Evolutionary conservation across 2,329 filamentous ascomycete species (phyloP).

Genomic region (Verticillium dahliae): DNA sequence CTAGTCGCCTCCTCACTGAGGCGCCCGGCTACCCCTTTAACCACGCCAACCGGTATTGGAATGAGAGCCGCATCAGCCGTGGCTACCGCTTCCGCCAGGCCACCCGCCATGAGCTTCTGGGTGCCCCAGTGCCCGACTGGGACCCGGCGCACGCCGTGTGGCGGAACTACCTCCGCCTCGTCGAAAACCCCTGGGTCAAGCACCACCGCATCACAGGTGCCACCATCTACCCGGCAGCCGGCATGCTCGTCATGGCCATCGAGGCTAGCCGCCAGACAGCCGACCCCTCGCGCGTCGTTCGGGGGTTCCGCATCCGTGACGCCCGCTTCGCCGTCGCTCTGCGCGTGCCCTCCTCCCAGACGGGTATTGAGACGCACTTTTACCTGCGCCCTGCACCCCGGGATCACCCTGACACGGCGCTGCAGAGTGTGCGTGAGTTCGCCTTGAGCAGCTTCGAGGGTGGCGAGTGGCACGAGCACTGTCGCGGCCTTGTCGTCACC

Average conservation of each 20-base stretch:
- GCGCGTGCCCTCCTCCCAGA: slow-evolving; percentile 7
- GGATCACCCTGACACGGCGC: too few species aligned
- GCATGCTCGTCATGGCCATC: slow-evolving; percentile 21
- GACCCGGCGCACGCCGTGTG: slow-evolving; percentile 1
- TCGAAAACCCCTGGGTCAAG: slow-evolving; percentile 23
- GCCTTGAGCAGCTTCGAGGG: too few species aligned
- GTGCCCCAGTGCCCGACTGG: too few species aligned
- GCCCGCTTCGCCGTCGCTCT: slow-evolving; percentile 8
- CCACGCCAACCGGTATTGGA: slow-evolving; percentile 15
- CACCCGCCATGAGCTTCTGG: too few species aligned
- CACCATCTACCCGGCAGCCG: slow-evolving; percentile 21
- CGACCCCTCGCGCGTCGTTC: slow-evolving; percentile 1
- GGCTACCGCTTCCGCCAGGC: slow-evolving; percentile 1
- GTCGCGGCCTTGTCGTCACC: too few species aligned
- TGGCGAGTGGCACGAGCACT: too few species aligned
- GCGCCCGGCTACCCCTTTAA: slow-evolving; percentile 17
- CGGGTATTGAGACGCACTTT: slow-evolving; percentile 8
- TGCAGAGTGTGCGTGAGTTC: too few species aligned
- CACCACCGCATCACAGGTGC: slow-evolving; percentile 21
- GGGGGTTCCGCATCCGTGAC: slow-evolving; percentile 14
- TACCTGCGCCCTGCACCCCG: too few species aligned
- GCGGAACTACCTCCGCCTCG: slow-evolving; percentile 13
- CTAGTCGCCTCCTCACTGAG: slow-evolving; percentile 6
- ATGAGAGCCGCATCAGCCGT: slow-evolving; percentile 11
- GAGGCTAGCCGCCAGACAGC: slow-evolving; percentile 17